Percentiles rank a stretch among this genome's conserved stretches.
Evolutionary conservation across 2,329 filamentous ascomycete species (phyloP).

Genomic region (Biscogniauxia mediterranea): DNA sequence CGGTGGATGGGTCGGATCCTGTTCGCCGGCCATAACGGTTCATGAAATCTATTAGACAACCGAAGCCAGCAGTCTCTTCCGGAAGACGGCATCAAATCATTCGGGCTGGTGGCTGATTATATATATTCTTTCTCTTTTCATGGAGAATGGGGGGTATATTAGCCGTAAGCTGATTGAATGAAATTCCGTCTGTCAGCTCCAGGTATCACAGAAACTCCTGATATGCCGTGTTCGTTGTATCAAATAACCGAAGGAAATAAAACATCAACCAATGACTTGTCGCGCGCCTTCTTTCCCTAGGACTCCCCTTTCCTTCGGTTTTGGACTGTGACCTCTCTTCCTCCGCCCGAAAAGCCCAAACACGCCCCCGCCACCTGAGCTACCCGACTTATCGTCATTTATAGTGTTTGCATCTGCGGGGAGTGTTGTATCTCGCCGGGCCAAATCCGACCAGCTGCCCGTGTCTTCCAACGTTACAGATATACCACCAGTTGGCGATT

Average conservation of each 20-base stretch:
- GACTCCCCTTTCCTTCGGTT: constrained; percentile 90
- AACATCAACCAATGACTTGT: constrained; percentile 66
- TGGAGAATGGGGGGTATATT: constrained; percentile 11
- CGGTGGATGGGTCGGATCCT: neutral
- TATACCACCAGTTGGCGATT: constrained; percentile 77
- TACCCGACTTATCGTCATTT: constrained; percentile 50
- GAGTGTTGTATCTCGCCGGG: constrained; percentile 76
- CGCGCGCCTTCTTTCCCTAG: constrained; percentile 92
- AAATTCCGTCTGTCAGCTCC: constrained; percentile 2
- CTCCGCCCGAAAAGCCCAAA: constrained; percentile 87
- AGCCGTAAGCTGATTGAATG: constrained; percentile 3
- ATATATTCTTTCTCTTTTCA: neutral
- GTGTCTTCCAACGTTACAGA: constrained; percentile 88
- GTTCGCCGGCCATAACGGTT: neutral
- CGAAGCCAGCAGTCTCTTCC: neutral
- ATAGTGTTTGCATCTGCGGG: constrained; percentile 61
- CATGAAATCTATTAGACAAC: neutral
- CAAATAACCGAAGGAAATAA: neutral
- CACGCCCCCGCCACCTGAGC: constrained; percentile 68
- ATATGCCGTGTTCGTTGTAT: constrained; percentile 21
- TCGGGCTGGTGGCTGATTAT: neutral
- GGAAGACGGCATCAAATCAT: neutral
- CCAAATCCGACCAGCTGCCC: constrained; percentile 88
- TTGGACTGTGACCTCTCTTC: constrained; percentile 89
- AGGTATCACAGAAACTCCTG: constrained; percentile 14